Evolutionary conservation across 768 basidiomycete species (phyloP).

Genomic region (Lentinula sp.): DNA sequence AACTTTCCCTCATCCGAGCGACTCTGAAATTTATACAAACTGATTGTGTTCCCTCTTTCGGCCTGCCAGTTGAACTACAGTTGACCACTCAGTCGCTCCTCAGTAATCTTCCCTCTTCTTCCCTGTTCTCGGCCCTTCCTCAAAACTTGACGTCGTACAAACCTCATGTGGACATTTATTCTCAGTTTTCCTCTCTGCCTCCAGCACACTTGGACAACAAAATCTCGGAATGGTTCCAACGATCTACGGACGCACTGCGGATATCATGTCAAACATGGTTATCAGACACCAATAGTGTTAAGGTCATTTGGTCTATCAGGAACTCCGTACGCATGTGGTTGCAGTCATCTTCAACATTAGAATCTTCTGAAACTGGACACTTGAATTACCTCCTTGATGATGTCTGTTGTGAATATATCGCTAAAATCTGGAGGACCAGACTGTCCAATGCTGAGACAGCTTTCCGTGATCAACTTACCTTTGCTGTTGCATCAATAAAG

Average conservation of each 20-base stretch:
- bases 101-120: conserved; percentile 70
- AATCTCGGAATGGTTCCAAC: conserved; percentile 59
- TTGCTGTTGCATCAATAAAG: conserved; percentile 27
- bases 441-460: conserved; percentile 36
- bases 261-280: conserved; percentile 52
- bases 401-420: conserved; percentile 47
- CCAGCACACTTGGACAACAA: conserved; percentile 36
- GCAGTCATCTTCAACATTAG: conserved; percentile 32
- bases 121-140: conserved; percentile 77
- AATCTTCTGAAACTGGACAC: conserved; percentile 36
- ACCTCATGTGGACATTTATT: conserved; percentile 74
- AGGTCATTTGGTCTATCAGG: conserved; percentile 71
- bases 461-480: conserved; percentile 38
- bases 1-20: conserved; percentile 43
- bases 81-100: conserved; percentile 68
- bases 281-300: conserved; percentile 46
- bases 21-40: conserved; percentile 62
- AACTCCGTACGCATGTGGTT: conserved; percentile 44
- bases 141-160: conserved; percentile 67
- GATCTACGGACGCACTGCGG: conserved; percentile 40
- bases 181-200: conserved; percentile 48
- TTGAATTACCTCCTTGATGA: conserved; percentile 46
- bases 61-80: conserved; percentile 45
- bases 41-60: conserved; percentile 26
- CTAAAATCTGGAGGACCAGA: conserved; percentile 51